These are phyloP conservation scores for Cyberlindnera sargentensis DNA, from an alignment of 805 yeast genomes.

Conservation along the genomic window DNA sequence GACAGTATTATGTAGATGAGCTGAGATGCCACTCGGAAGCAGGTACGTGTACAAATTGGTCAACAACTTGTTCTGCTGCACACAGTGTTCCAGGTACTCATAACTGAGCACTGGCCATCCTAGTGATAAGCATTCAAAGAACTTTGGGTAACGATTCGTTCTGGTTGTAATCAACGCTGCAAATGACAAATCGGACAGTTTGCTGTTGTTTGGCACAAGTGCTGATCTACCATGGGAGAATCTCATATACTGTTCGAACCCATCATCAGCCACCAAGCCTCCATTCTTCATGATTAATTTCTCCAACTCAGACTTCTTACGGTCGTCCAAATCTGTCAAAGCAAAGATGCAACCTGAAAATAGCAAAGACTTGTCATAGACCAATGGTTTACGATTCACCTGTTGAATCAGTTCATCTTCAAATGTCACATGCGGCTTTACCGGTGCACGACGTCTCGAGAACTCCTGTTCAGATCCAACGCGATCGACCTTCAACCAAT, in stretches of 20 bases:
- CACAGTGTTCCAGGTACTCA: slow-evolving; percentile 46
- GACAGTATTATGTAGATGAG: slow-evolving; percentile 29
- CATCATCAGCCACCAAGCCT: slow-evolving; percentile 31
- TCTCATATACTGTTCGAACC: slow-evolving; percentile 20
- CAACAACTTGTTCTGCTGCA: slow-evolving; percentile 24
- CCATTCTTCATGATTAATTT: slow-evolving; percentile 36
- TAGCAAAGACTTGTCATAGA: not conserved
- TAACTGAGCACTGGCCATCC: slow-evolving; percentile 82
- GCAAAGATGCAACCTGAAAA: slow-evolving; percentile 31
- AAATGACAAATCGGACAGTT: slow-evolving; percentile 32
- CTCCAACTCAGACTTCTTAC: slow-evolving; percentile 24
- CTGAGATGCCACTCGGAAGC: slow-evolving; percentile 68
- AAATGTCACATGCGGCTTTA: slow-evolving; percentile 4
- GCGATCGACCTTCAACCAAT: slow-evolving; percentile 30
- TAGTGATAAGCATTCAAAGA: slow-evolving; percentile 65
- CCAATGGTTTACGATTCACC: not conserved
- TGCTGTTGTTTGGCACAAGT: slow-evolving; percentile 7
- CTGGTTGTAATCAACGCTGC: slow-evolving; percentile 53
- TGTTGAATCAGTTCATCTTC: slow-evolving; percentile 6
- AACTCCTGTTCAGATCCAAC: slow-evolving; percentile 17
- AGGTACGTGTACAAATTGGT: slow-evolving; percentile 35
- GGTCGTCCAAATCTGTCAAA: slow-evolving; percentile 30
- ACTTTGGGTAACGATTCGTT: slow-evolving; percentile 63
- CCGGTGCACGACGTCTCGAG: slow-evolving; percentile 8
- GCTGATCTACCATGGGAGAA: slow-evolving; percentile 1